Evolutionary conservation across 192 early-diverging fungal genomes (phyloP).

Genomic region (Borealophlyctis nickersoniae): DNA sequence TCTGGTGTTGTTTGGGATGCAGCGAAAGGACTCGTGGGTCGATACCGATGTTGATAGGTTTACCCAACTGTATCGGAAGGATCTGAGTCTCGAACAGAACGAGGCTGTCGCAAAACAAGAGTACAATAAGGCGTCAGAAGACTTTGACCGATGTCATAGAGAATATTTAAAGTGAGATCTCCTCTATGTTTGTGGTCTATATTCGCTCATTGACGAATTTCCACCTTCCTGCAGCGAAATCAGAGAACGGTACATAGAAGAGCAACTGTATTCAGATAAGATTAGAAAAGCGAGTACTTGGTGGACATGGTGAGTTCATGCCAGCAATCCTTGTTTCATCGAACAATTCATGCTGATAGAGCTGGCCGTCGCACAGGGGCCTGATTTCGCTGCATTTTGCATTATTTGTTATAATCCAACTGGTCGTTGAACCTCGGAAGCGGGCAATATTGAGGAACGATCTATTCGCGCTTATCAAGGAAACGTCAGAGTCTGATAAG

Average conservation of each 20-base stretch:
- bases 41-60: constrained; percentile 42
- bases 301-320: constrained; percentile 38
- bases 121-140: constrained; percentile 32
- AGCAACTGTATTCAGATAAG: constrained; percentile 54
- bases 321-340: background rate
- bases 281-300: constrained; percentile 40
- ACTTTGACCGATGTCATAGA: constrained; percentile 37
- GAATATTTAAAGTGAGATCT: constrained; percentile 39
- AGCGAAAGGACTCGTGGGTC: constrained; percentile 42
- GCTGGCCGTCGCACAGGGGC: too few species aligned
- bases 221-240: constrained; percentile 29
- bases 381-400: constrained; percentile 44
- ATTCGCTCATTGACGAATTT: background rate
- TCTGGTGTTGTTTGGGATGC: too few species aligned
- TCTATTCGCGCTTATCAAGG: constrained; percentile 30
- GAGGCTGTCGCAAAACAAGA: constrained; percentile 35
- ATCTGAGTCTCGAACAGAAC: constrained; percentile 37
- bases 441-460: constrained; percentile 26
- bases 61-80: constrained; percentile 40
- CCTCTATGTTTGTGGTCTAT: constrained; percentile 1
- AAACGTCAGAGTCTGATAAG: constrained; percentile 15
- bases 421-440: constrained; percentile 44
- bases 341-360: too few species aligned
- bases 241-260: constrained; percentile 53
- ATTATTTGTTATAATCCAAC: constrained; percentile 39